phyloP scores from a whole-genome alignment of 1,139 yeast genomes.

The Suhomyces taliae region DNA sequence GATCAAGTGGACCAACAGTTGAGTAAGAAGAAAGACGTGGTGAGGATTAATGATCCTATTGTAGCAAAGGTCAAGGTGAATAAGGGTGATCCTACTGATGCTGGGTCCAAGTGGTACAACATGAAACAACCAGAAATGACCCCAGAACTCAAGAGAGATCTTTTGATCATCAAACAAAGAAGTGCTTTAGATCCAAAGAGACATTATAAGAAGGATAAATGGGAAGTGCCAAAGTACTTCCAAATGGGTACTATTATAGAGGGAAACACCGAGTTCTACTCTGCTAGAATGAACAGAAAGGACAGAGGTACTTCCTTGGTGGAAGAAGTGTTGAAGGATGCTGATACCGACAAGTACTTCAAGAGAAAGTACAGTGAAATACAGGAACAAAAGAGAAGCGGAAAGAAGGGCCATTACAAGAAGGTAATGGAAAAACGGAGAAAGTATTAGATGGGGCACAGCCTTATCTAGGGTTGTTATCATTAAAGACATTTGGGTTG shows the following conservation, averaged over 20 bases:
- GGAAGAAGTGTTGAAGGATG: constrained; percentile 78
- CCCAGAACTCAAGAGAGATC: constrained; percentile 70
- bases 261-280: constrained; percentile 76
- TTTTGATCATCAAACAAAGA: constrained; percentile 78
- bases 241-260: constrained; percentile 88
- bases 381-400: constrained; percentile 72
- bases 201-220: constrained; percentile 86
- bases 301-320: constrained; percentile 78
- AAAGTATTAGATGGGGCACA: constrained; percentile 33
- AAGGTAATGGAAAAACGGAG: constrained; percentile 63
- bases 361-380: constrained; percentile 82
- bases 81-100: constrained; percentile 23
- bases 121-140: constrained; percentile 82
- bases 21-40: constrained; percentile 18
- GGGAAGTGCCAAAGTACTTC: constrained; percentile 78
- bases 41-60: constrained; percentile 56
- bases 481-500: no score
- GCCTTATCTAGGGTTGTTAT: not conserved
- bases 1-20: constrained; percentile 10
- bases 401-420: constrained; percentile 69
- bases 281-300: constrained; percentile 66
- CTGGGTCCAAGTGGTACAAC: constrained; percentile 77
- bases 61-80: constrained; percentile 16
- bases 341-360: constrained; percentile 71
- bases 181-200: constrained; percentile 93